Evolutionary conservation across 306 rosid species (phyloP).

Genomic region (Geum urbanum): DNA sequence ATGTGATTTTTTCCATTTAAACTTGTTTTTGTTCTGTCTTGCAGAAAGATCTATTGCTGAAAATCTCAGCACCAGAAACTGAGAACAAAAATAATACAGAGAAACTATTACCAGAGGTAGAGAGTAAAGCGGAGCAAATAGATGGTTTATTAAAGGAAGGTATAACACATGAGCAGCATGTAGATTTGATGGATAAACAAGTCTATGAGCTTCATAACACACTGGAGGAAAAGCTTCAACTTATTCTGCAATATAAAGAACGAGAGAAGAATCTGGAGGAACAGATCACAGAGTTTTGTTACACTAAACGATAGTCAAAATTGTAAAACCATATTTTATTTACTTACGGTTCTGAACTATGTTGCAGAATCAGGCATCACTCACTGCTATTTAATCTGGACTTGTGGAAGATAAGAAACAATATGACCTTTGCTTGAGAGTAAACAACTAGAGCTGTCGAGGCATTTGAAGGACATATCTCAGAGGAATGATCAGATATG

Average conservation of each 20-base stretch:
- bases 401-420: conserved; percentile 71
- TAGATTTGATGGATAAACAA: conserved; percentile 55
- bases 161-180: conserved; percentile 48
- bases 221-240: conserved; percentile 62
- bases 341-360: conserved; percentile 20
- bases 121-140: conserved; percentile 60
- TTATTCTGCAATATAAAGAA: conserved; percentile 50
- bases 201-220: conserved; percentile 35
- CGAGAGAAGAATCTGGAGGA: conserved; percentile 69
- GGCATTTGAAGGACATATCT: conserved; percentile 89
- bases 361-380: conserved; percentile 54
- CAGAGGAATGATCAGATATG: conserved; percentile 95
- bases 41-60: conserved; percentile 71
- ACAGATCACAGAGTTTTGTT: conserved; percentile 60
- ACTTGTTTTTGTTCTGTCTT: conserved; percentile 26
- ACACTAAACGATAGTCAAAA: conserved; percentile 19
- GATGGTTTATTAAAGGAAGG: conserved; percentile 48
- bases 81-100: conserved; percentile 57
- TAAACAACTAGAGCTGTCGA: conserved; percentile 71
- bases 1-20: conserved; percentile 24
- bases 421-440: conserved; percentile 73
- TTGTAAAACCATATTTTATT: conserved; percentile 17
- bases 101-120: conserved; percentile 55
- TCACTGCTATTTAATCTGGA: conserved; percentile 62
- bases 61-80: conserved; percentile 57